Base-by-base conservation (phyloP, 163 green algal genomes). In the Prototheca wickerhamii region DNA sequence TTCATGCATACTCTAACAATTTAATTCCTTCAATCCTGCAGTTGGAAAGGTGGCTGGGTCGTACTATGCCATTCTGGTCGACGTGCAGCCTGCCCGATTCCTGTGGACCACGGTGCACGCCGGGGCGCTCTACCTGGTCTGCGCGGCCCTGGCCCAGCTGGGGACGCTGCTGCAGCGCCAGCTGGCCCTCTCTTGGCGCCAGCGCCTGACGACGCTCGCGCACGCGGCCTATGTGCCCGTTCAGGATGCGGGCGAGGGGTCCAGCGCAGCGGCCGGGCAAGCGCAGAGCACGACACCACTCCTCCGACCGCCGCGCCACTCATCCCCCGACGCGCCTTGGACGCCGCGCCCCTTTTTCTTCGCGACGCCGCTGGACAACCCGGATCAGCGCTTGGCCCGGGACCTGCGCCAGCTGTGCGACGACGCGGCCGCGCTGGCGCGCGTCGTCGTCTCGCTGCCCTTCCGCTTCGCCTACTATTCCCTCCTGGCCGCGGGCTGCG, bases 391-490 rank as follows among this genome's bases (percentile, higher is more conserved):
- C 32, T 91, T 98, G 1, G 77, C 86, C 4, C 75, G 81, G 33
- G 93, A 98, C 63, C 70, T 95, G 30, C 75, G 71, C 30, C 52
- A 61, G 37, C 95, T 98, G 80, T 97, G 88, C 32, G 84, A 89
- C 55, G 87, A 82, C 17, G 70, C 88, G 1, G 60, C 96, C 31
- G 70, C 44, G 0, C 83, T 97, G 49, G 76, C 81, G 0, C 73
- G 92, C 28, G 87, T 85, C 18, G 61, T 95, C 1, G 72, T 97
- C 33, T 94, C 90, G 60, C 77, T 86, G 2, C 51, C 77, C 12
- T 82, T 96, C 28, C 90, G 97, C 80, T 78, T 98, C 23, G 68
- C 96, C 1, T 95, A 85, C 57, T 98, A 97, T 84, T 90, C 78
- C 26, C 71, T 53, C 43, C 34, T 80, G 37, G 64, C 71, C 8